Evolutionary conservation across 352 stramenopile species (phyloP).

Genomic region (Phytophthora palmivora): DNA sequence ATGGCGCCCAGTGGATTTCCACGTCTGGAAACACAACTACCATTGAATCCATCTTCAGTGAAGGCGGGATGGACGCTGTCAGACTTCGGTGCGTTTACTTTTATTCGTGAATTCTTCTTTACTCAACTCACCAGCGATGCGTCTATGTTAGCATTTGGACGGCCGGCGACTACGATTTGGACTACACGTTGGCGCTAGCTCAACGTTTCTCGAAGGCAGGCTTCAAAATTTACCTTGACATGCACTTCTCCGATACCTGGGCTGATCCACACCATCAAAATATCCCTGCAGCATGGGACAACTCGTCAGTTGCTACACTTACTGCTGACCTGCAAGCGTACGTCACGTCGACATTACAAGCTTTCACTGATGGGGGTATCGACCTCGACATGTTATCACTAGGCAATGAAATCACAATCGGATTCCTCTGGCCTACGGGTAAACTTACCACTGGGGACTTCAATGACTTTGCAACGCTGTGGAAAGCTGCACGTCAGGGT

Average conservation of each 20-base stretch:
- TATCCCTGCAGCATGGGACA: slow-evolving; percentile 36
- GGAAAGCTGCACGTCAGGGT: slow-evolving; percentile 37
- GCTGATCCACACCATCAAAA: slow-evolving; percentile 37
- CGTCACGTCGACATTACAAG: slow-evolving; percentile 34
- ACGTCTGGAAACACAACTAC: slow-evolving; percentile 30
- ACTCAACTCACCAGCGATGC: not conserved
- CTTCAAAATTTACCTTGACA: slow-evolving; percentile 49
- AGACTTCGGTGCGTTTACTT: slow-evolving; percentile 22
- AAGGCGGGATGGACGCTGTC: slow-evolving; percentile 36
- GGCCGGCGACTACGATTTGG: slow-evolving; percentile 31
- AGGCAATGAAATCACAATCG: slow-evolving; percentile 45
- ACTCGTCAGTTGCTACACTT: slow-evolving; percentile 30
- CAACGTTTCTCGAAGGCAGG: slow-evolving; percentile 37
- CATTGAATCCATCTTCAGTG: slow-evolving; percentile 37
- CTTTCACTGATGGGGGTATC: slow-evolving; percentile 41
- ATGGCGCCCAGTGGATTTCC: slow-evolving; percentile 33
- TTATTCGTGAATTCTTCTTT: not conserved
- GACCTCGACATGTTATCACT: slow-evolving; percentile 39
- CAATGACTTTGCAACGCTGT: slow-evolving; percentile 39
- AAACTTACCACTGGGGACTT: slow-evolving; percentile 36
- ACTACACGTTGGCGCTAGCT: slow-evolving; percentile 34
- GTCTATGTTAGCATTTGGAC: slow-evolving; percentile 34
- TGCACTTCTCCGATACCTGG: slow-evolving; percentile 50
- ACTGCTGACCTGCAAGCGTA: slow-evolving; percentile 31
- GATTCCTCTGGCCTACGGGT: slow-evolving; percentile 38